Conservation (phyloP, 495 filamentous ascomycete genomes). For the Ramalina intermedia region DNA sequence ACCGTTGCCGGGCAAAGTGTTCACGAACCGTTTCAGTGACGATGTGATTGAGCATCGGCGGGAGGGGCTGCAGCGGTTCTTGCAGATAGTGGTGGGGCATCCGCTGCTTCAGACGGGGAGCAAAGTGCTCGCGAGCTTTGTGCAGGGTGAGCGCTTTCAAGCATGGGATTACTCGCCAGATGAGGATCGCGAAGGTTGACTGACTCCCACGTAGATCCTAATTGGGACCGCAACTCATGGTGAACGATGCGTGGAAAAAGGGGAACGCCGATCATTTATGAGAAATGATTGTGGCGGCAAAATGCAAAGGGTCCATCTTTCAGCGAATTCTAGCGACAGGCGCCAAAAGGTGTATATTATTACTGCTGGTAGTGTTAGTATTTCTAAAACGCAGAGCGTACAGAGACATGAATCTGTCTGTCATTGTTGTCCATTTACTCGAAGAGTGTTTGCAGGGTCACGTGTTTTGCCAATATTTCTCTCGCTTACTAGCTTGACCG, state of each 20-base stretch:
- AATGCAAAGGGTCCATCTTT: neutral
- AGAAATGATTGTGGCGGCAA: neutral
- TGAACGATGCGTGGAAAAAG: slow-evolving; percentile 19
- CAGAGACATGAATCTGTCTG: too few species aligned
- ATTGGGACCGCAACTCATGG: slow-evolving; percentile 72
- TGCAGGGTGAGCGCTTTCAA: slow-evolving; percentile 58
- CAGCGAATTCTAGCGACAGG: neutral
- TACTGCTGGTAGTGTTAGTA: too few species aligned
- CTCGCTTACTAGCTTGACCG: neutral
- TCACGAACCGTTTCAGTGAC: slow-evolving; percentile 95
- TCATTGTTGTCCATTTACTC: too few species aligned
- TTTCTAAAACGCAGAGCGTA: too few species aligned
- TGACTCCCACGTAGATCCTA: slow-evolving; percentile 38
- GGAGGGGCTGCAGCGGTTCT: slow-evolving; percentile 82
- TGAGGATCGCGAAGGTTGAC: neutral
- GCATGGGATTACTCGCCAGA: neutral
- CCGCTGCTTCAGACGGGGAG: slow-evolving; percentile 94
- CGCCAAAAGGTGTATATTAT: neutral
- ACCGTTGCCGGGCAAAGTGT: slow-evolving; percentile 90
- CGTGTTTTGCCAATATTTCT: neutral
- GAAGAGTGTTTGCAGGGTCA: neutral
- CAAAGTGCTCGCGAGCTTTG: slow-evolving; percentile 88
- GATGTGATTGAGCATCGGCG: slow-evolving; percentile 95
- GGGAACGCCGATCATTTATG: neutral
- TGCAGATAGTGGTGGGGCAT: slow-evolving; percentile 96